Evolutionary conservation across 1,139 yeast species (phyloP), one percentile per base, ranked within the genome.

Genomic region (Neolecta irregularis): DNA sequence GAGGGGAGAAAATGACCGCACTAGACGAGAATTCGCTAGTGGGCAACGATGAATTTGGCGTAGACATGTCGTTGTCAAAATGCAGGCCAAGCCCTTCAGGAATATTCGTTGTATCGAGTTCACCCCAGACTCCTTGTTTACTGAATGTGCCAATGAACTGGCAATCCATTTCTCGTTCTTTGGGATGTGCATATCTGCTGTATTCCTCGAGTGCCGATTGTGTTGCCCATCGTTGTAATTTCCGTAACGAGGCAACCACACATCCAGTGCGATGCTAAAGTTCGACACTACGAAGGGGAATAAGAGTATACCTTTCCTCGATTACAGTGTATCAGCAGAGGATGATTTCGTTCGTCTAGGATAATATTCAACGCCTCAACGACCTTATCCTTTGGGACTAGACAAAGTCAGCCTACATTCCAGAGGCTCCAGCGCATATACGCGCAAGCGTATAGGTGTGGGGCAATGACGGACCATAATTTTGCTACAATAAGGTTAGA

Each of bases 221-320:
- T 46, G 81, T 56, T 2, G 93, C 76, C 98, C 98, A 88, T 42
- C 74, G 72, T 52, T 88, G 96, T 36, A 85, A 58, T 47, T 91
- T 64, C 41, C 98, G 60, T 29, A 88, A 63, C 46, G 94, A 88
- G 2, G 98, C 98, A 7, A 88, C 88, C 12, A 88, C 62, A 55
- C 96, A 88, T 0, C 98, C 98, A 0, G 98, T 88, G 46, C 98
- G 67, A 53, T 88, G 98, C 48, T n/a, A n/a, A n/a, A n/a, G n/a
- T n/a, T n/a, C n/a, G n/a, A n/a, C n/a, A n/a, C n/a, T n/a, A n/a
- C n/a, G n/a, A n/a, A n/a, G n/a, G n/a, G n/a, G n/a, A n/a, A n/a
- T n/a, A n/a, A n/a, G n/a, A n/a, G n/a, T n/a, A n/a, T n/a, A n/a
- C n/a, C n/a, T 88, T 88, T 6, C 98, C 98, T 40, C 95, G 62